Base-by-base conservation (phyloP, 1,284 basidiomycete genomes). In the Cryptococcus sp. region DNA sequence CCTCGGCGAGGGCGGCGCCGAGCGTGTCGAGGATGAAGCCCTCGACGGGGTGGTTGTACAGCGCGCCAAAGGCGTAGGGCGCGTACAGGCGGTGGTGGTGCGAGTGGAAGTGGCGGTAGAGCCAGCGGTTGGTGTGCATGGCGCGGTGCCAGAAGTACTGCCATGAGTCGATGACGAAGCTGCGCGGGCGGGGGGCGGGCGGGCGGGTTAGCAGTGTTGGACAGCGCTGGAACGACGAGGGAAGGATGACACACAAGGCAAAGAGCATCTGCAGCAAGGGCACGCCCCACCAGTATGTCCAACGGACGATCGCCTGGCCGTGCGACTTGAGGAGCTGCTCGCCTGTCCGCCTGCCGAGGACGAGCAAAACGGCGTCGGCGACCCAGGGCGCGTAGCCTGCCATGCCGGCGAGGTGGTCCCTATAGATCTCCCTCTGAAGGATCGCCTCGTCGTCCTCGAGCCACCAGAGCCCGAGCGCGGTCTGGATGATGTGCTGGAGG, bases 11-110 rank as follows among this genome's bases (percentile, higher is more conserved):
- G 8, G 79, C 85, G 0, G 90, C 87, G 46, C 95, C 92, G 28
- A 89, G 77, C 2, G 87, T 85, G 77, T 99, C 96, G 62, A 99
- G 82, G 1, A 97, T 64, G 67, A 99, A 87, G 1, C 94, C 94
- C 72, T 99, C 96, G 45, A 98, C 67, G 0, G 94, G 94, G 72
- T 98, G 95, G 77, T 98, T 98, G 82, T 99, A 99, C 4, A 98
- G 82, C 12, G 95, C 90, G 21, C 96, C 96, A 69, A 90, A 99
- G 0, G 95, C 92, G 72, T 97, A 98, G 0, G 96, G 93, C 9
- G 96, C 92, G 75, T 98, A 96, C 13, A 99, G 85, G 9, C 93
- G 84, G 77, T 99, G 96, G 75, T 99, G 96, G 76, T 89, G 87
- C 1, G 91, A 92, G 78, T 99, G 96, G 67, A 98, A 83, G 59